A percentile compares a stretch with the other conserved stretches of the same genome.
These are phyloP conservation scores for Saturnispora sanitii DNA, from an alignment of 805 yeast genomes.

Conservation along the genomic window DNA sequence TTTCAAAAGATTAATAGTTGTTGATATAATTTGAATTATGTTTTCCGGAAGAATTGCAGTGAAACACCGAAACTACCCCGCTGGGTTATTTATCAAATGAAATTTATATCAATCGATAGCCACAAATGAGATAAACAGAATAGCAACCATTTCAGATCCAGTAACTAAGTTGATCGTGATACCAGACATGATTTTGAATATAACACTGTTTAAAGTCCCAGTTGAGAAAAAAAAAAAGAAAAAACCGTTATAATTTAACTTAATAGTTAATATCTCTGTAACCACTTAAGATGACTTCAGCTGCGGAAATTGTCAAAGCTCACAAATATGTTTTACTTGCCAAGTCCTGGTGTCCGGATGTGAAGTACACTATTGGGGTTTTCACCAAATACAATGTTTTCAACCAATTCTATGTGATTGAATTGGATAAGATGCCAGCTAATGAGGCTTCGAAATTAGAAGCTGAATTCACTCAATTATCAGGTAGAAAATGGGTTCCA, in stretches of 20 bases:
- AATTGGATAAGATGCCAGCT: conserved; percentile 46
- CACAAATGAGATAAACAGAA: no score
- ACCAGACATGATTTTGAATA: no score
- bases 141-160: no score
- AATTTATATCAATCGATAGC: no score
- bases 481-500: conserved; percentile 63
- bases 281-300: conserved; percentile 22
- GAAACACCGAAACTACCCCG: no score
- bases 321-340: conserved; percentile 49
- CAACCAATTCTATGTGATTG: conserved; percentile 45
- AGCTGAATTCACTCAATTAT: conserved; percentile 43
- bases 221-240: neutral
- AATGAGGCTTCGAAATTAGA: conserved; percentile 44
- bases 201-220: no score
- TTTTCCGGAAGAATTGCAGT: no score
- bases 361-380: conserved; percentile 49
- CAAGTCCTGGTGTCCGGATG: conserved; percentile 75
- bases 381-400: conserved; percentile 44
- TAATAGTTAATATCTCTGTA: neutral
- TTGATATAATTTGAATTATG: no score
- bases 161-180: no score
- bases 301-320: conserved; percentile 35
- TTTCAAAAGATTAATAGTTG: no score
- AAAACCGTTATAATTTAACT: no score
- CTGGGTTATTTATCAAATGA: no score